Conservation (phyloP, 2,329 filamentous ascomycete species). For the Monilinia fructigena region DNA sequence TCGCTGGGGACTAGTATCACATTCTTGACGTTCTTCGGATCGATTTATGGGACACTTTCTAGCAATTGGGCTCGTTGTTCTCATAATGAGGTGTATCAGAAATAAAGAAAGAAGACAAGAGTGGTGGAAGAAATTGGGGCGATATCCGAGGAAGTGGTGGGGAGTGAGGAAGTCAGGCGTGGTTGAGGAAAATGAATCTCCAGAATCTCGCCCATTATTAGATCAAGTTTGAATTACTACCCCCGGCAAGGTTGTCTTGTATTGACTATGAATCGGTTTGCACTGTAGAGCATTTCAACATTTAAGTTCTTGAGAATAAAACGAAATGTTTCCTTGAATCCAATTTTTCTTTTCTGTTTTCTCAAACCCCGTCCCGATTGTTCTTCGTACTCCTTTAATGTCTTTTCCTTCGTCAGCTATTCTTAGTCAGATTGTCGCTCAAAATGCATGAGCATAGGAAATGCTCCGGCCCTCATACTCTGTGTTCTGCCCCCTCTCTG, state of each 20-base stretch:
- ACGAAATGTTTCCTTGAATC: not conserved
- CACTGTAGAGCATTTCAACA: not conserved
- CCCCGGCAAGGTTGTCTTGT: not conserved
- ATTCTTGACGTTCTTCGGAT: constrained; percentile 41
- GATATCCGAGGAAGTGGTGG: constrained; percentile 5
- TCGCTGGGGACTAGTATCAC: constrained; percentile 38
- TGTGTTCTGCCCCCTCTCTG: not conserved
- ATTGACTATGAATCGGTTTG: not conserved
- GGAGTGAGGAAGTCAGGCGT: not conserved
- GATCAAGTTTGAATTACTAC: not conserved
- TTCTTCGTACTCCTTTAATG: not conserved
- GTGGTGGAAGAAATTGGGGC: constrained; percentile 2
- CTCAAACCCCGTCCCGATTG: not conserved
- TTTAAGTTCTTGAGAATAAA: not conserved
- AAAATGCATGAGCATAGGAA: too few relatives aligned
- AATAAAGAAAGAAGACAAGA: not conserved
- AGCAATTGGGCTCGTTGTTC: constrained; percentile 27
- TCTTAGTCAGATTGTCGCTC: too few relatives aligned
- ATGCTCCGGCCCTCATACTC: not conserved
- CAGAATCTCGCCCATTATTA: constrained; percentile 12
- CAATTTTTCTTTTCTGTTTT: not conserved
- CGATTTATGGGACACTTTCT: constrained; percentile 39
- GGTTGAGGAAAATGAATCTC: not conserved
- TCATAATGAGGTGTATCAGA: not conserved
- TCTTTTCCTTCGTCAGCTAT: not conserved